Evolutionary conservation across 306 rosid genomes (phyloP).

Genomic region (Lagenaria siceraria): DNA sequence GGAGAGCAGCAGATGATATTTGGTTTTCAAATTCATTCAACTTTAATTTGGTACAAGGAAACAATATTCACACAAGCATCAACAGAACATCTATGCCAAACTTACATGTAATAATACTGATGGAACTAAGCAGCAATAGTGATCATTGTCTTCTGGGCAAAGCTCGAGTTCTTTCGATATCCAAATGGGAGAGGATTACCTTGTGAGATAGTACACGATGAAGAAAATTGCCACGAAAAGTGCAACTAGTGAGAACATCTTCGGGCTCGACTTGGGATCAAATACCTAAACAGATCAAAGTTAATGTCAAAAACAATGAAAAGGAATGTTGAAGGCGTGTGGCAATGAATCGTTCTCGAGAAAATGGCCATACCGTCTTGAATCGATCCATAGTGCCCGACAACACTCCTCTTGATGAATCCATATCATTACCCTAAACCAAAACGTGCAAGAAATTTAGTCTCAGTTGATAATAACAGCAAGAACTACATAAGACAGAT

Average conservation of each 20-base stretch:
- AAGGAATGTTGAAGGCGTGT: neutral
- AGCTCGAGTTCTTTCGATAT: neutral
- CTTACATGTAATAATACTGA: neutral
- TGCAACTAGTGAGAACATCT: slow-evolving; percentile 78
- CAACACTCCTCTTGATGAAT: slow-evolving; percentile 82
- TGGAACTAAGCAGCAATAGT: neutral
- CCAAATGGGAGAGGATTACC: slow-evolving; percentile 6
- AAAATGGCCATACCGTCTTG: slow-evolving; percentile 49
- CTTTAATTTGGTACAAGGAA: neutral
- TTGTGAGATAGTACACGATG: slow-evolving; percentile 69
- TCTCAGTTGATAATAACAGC: neutral
- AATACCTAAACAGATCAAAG: slow-evolving; percentile 48
- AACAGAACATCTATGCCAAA: neutral
- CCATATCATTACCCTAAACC: slow-evolving; percentile 82
- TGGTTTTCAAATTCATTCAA: neutral
- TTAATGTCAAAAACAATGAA: neutral
- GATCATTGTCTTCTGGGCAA: neutral
- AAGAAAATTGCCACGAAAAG: slow-evolving; percentile 78
- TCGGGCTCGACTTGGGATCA: slow-evolving; percentile 81
- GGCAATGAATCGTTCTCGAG: neutral
- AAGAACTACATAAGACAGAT: neutral
- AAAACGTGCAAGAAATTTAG: neutral
- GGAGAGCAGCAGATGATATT: neutral
- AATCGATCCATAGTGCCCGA: slow-evolving; percentile 90
- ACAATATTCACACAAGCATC: slow-evolving; percentile 3